Percentiles rank a stretch among this genome's conserved stretches.
Conservation (phyloP, 164 flowering plant genomes). For the Stephania japonica region DNA sequence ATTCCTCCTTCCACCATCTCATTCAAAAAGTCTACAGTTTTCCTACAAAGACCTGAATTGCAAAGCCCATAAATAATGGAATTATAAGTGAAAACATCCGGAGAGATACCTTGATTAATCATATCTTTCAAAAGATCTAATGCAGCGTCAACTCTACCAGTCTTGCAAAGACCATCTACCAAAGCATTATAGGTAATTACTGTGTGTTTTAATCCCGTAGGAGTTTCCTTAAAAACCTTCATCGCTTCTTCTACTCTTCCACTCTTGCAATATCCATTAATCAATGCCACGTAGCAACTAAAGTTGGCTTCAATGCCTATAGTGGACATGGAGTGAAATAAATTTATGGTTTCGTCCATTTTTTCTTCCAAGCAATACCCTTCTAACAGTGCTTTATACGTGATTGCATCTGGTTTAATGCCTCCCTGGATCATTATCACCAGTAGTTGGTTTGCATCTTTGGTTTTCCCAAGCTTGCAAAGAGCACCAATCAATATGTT, state of each 20-base stretch:
- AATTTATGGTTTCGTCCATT: conserved; percentile 8
- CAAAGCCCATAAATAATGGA: conserved; percentile 5
- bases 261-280: conserved; percentile 15
- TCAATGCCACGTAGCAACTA: conserved; percentile 9
- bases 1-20: conserved; percentile 2
- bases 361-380: conserved; percentile 6
- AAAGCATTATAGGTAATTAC: conserved; percentile 11
- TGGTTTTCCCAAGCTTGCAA: conserved; percentile 1
- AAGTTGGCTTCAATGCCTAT: conserved; percentile 2
- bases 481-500: conserved; percentile 4
- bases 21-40: neutral
- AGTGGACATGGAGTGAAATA: conserved; percentile 9
- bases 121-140: neutral
- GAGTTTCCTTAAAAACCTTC: conserved; percentile 9
- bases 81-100: conserved; percentile 3
- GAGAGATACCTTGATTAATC: conserved; percentile 1
- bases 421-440: conserved; percentile 7
- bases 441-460: conserved; percentile 1
- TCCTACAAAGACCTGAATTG: neutral
- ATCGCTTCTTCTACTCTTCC: conserved; percentile 11
- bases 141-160: conserved; percentile 12
- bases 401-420: neutral
- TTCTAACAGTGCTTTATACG: neutral
- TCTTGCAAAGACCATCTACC: conserved; percentile 10
- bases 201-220: conserved; percentile 10